Evolutionary conservation across 176 grass and related monocot species (phyloP), one percentile per base, ranked within the genome.

Genomic region (Cocos nucifera): DNA sequence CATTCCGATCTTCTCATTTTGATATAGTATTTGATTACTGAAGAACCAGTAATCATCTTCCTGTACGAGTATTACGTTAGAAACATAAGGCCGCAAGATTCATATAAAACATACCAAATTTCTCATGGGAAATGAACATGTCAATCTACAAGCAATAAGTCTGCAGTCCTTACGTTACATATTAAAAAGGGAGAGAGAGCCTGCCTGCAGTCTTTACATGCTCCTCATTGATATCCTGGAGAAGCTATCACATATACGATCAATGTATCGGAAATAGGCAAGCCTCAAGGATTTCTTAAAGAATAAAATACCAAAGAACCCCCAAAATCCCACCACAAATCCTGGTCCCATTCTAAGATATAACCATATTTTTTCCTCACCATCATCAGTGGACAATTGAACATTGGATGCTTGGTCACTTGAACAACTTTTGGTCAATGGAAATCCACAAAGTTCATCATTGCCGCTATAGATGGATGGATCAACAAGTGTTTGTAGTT

Each of bases 281-380:
- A 2, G 26, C 55, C 79, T 87, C 76, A 51, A 75, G 0, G 66
- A 15, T 17, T n/a, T 22, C 15, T 78, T 25, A 14, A 66, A 69
- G 55, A 87, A 61, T 19, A 87, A 57, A 61, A 87, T 57, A 6
- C 83, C 88, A 21, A 75, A 75, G 63, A 81, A 87, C 4, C 79
- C 9, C 88, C 88, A 93, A 61, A 81, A 78, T 21, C 88, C 88
- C 29, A 76, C 74, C 72, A 59, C 66, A 17, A 87, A 44, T 25
- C 88, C 88, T 49, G 69, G 66, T 48, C 53, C 65, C 53, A 76
- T 66, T 16, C 59, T 78, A 32, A 75, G 73, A 19, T 53, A 93
- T 4, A 87, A 0, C 80, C 79, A 81, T 27, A 73, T 39, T 16
- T 62, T 71, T 3, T 81, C 70, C 3, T 58, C 29, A 5, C 0